Evolutionary conservation across 163 green algal genomes (phyloP).

Genomic region (Chloroidium sp.): DNA sequence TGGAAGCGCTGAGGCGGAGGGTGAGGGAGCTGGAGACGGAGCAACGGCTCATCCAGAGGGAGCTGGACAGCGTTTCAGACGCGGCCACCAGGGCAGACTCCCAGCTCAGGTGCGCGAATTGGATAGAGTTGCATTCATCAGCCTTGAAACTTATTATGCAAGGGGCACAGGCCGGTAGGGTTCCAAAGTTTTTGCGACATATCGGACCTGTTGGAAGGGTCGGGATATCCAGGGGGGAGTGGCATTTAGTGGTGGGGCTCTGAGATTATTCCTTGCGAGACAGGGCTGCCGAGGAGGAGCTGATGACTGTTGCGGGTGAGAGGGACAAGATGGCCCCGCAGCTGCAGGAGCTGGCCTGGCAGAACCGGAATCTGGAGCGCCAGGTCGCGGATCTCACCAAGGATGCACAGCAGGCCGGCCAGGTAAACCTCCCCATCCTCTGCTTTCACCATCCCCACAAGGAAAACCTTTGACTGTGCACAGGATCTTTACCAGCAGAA

Average conservation of each 20-base stretch:
- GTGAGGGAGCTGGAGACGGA: slow-evolving; percentile 37
- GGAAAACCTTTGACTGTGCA: too few relatives aligned
- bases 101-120: slow-evolving; percentile 23
- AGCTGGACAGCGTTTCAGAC: slow-evolving; percentile 40
- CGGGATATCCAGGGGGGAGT: too few relatives aligned
- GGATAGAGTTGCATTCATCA: not conserved
- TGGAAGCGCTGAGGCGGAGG: slow-evolving; percentile 12
- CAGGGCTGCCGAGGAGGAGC: slow-evolving; percentile 42
- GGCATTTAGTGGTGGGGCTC: too few relatives aligned
- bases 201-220: too few relatives aligned
- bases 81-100: slow-evolving; percentile 24
- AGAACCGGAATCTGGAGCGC: slow-evolving; percentile 40
- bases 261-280: too few relatives aligned
- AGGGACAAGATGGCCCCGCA: slow-evolving; percentile 41
- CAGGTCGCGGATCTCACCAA: slow-evolving; percentile 56
- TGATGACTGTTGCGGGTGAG: slow-evolving; percentile 40
- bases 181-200: too few relatives aligned
- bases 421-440: slow-evolving; percentile 4
- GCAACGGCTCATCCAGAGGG: slow-evolving; percentile 39
- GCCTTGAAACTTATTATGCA: too few relatives aligned
- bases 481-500: too few relatives aligned
- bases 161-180: too few relatives aligned
- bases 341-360: slow-evolving; percentile 31
- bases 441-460: too few relatives aligned
- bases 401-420: slow-evolving; percentile 53